A percentile compares a stretch with the other conserved stretches of the same genome.
Conservation (phyloP, 2,329 filamentous ascomycete species). For the Diaporthe sp. region DNA sequence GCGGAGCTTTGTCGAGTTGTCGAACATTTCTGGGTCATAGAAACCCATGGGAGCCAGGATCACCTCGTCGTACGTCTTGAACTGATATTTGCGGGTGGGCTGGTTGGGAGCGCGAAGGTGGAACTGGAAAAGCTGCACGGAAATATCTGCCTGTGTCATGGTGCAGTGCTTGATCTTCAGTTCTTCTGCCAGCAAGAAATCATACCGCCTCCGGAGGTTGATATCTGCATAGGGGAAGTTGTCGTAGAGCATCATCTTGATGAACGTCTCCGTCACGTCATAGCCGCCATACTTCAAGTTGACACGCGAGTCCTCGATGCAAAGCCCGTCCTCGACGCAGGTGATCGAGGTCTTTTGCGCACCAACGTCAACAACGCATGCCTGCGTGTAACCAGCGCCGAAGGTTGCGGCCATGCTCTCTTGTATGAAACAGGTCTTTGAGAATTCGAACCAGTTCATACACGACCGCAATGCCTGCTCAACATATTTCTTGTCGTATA, state of each 20-base stretch:
- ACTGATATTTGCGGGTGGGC: constrained; percentile 91
- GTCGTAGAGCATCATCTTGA: constrained; percentile 98
- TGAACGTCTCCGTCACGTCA: constrained; percentile 93
- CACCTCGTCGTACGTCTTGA: constrained; percentile 97
- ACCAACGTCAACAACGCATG: constrained; percentile 95
- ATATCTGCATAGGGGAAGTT: constrained; percentile 97
- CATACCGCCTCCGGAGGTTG: constrained; percentile 89
- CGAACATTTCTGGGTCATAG: constrained; percentile 90
- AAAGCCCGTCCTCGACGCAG: constrained; percentile 96
- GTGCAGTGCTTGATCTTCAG: constrained; percentile 94
- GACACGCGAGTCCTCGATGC: constrained; percentile 92
- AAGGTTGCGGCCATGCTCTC: constrained; percentile 96
- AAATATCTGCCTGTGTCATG: constrained; percentile 90
- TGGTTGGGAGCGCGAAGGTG: constrained; percentile 90
- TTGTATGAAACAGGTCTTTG: constrained; percentile 92
- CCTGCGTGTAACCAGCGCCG: constrained; percentile 92
- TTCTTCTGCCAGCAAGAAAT: constrained; percentile 94
- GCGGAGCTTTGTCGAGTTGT: constrained; percentile 83
- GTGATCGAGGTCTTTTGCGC: constrained; percentile 98
- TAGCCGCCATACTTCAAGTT: constrained; percentile 95
- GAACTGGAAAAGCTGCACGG: constrained; percentile 89
- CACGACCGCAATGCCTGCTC: constrained; percentile 87
- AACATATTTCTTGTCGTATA: constrained; percentile 96
- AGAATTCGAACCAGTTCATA: constrained; percentile 91
- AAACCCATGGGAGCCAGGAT: constrained; percentile 96